Percentiles rank a stretch among this genome's conserved stretches.
These are phyloP conservation scores for Monascus ruber DNA, from an alignment of 2,329 filamentous ascomycete genomes.

Conservation along the genomic window DNA sequence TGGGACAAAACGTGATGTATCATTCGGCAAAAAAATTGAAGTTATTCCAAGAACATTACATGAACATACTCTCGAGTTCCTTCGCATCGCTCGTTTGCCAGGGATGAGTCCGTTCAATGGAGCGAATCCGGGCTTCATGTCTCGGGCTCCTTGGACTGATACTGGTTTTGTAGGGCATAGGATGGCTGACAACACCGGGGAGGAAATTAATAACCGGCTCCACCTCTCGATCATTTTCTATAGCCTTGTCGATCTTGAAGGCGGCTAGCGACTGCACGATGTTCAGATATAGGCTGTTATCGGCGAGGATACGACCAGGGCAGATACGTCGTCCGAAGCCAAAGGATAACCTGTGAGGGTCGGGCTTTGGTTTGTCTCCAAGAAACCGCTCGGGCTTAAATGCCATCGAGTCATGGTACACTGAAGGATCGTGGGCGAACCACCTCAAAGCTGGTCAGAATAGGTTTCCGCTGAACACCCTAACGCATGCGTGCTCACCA, in stretches of 20 bases:
- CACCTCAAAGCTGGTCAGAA: slow-evolving; percentile 14
- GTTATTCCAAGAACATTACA: too few species aligned
- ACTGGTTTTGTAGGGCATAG: not conserved
- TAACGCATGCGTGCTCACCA: slow-evolving; percentile 18
- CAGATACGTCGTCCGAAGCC: slow-evolving; percentile 13
- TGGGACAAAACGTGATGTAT: too few species aligned
- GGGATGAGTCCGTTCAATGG: too few species aligned
- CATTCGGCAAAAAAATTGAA: too few species aligned
- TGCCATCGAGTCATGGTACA: slow-evolving; percentile 23
- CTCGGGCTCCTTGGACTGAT: not conserved
- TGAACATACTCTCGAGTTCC: too few species aligned
- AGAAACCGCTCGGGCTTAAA: slow-evolving; percentile 38
- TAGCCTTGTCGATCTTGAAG: slow-evolving; percentile 10
- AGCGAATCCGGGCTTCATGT: too few species aligned
- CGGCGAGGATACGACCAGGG: slow-evolving; percentile 11
- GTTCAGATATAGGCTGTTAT: slow-evolving; percentile 9
- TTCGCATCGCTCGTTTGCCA: too few species aligned
- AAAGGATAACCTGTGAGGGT: slow-evolving; percentile 19
- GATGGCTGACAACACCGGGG: slow-evolving; percentile 5
- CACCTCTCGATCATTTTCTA: slow-evolving; percentile 4
- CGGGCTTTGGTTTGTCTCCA: slow-evolving; percentile 22
- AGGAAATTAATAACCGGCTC: slow-evolving; percentile 6
- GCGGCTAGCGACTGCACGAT: slow-evolving; percentile 8
- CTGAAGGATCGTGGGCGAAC: slow-evolving; percentile 28
- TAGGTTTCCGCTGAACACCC: not conserved